A percentile compares a stretch with the other conserved stretches of the same genome.
Conservation (phyloP, 371 early-diverging fungal species). For the Mortierella polycephala region DNA sequence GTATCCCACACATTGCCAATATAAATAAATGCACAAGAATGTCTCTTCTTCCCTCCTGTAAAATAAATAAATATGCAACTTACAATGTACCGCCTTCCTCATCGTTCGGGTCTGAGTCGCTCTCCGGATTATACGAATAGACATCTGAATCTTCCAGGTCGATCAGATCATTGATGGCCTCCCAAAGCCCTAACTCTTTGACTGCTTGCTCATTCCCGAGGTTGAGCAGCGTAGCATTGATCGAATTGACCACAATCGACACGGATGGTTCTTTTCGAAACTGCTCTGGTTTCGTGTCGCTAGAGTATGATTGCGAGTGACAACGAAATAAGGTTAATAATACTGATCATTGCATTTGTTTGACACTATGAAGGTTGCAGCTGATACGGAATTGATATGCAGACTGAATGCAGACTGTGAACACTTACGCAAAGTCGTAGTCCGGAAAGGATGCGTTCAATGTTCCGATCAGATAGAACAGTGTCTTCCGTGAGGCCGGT, state of each 20-base stretch:
- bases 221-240: constrained; percentile 88
- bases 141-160: constrained; percentile 86
- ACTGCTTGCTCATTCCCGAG: constrained; percentile 74
- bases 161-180: constrained; percentile 83
- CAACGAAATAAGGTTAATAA: background rate
- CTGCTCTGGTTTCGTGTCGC: constrained; percentile 88
- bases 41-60: background rate
- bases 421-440: constrained; percentile 84
- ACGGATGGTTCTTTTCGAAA: constrained; percentile 82
- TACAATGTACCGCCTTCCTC: constrained; percentile 76
- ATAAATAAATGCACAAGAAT: too few relatives aligned
- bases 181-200: constrained; percentile 74
- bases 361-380: background rate
- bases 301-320: constrained; percentile 39
- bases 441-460: constrained; percentile 95
- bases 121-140: constrained; percentile 87
- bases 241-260: constrained; percentile 79
- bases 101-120: constrained; percentile 88
- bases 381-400: background rate
- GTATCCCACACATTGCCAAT: too few relatives aligned
- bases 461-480: constrained; percentile 92
- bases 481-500: constrained; percentile 79
- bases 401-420: too few relatives aligned
- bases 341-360: background rate
- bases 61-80: constrained; percentile 9